Percentiles rank a stretch among this genome's conserved stretches.
These are phyloP conservation scores for Dactylellina drechsleri DNA, from an alignment of 2,329 filamentous ascomycete genomes.

Conservation along the genomic window DNA sequence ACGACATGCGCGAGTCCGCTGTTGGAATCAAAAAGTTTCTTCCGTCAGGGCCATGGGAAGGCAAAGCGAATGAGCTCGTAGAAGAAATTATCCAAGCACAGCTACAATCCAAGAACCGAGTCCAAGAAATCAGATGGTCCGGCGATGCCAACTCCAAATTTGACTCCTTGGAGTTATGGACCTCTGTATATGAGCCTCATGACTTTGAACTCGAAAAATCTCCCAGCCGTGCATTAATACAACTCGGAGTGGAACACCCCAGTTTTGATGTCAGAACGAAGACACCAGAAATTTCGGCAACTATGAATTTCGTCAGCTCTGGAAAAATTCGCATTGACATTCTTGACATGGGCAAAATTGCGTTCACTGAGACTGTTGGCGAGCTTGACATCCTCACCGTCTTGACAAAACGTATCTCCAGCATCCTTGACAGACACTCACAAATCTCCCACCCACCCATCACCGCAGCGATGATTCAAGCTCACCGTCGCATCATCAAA, in stretches of 20 bases:
- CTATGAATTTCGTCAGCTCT: constrained; percentile 43
- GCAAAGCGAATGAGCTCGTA: constrained; percentile 77
- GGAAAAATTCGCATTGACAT: constrained; percentile 52
- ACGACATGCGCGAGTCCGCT: constrained; percentile 66
- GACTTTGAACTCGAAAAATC: constrained; percentile 49
- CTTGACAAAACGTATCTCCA: constrained; percentile 46
- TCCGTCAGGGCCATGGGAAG: constrained; percentile 79
- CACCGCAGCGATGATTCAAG: constrained; percentile 47
- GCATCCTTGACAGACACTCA: constrained; percentile 47
- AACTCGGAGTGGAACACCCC: constrained; percentile 39
- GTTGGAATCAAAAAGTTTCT: constrained; percentile 75
- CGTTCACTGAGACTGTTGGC: constrained; percentile 43
- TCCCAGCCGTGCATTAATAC: constrained; percentile 31
- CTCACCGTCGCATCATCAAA: constrained; percentile 48
- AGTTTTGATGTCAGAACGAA: constrained; percentile 48
- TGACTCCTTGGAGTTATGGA: constrained; percentile 51
- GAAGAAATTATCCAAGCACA: constrained; percentile 89
- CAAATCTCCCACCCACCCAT: constrained; percentile 45
- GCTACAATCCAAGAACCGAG: constrained; percentile 71
- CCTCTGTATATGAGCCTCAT: constrained; percentile 43
- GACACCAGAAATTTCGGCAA: constrained; percentile 40
- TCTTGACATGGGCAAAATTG: constrained; percentile 51
- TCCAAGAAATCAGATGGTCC: constrained; percentile 49
- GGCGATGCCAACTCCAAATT: constrained; percentile 52
- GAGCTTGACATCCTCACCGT: constrained; percentile 47